phyloP scores from a whole-genome alignment of 352 stramenopile species.

The Pelagophyceae sp. region DNA sequence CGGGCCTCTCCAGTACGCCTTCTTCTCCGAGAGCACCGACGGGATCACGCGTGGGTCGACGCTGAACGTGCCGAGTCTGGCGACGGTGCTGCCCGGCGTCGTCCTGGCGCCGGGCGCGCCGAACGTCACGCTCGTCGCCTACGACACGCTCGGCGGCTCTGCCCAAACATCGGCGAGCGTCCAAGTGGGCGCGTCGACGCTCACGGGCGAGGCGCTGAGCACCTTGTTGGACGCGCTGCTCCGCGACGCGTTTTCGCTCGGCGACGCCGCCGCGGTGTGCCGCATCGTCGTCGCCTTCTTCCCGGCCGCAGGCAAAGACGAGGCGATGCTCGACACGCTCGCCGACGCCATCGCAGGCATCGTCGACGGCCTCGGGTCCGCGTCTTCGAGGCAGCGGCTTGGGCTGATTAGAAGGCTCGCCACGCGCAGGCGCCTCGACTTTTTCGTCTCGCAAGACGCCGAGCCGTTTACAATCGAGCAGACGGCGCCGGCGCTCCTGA shows the following conservation, averaged over 20 bases:
- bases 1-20: not conserved
- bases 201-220: not conserved
- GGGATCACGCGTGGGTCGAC: not conserved
- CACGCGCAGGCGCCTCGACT: no score
- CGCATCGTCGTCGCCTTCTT: not conserved
- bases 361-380: not conserved
- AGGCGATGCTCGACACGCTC: not conserved
- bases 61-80: not conserved
- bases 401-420: no score
- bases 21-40: not conserved
- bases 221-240: not conserved
- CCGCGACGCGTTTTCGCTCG: not conserved
- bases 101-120: not conserved
- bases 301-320: not conserved
- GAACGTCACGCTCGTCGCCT: constrained; percentile 8
- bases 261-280: not conserved
- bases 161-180: not conserved
- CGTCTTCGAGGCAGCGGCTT: no score
- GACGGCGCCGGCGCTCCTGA: not conserved
- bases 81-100: not conserved
- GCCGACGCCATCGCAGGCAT: not conserved
- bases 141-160: not conserved
- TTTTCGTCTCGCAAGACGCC: not conserved
- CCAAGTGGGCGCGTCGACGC: not conserved
- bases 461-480: not conserved